These are phyloP conservation scores for Golovinomyces cichoracearum DNA, from an alignment of 2,329 filamentous ascomycete genomes.

Conservation along the genomic window DNA sequence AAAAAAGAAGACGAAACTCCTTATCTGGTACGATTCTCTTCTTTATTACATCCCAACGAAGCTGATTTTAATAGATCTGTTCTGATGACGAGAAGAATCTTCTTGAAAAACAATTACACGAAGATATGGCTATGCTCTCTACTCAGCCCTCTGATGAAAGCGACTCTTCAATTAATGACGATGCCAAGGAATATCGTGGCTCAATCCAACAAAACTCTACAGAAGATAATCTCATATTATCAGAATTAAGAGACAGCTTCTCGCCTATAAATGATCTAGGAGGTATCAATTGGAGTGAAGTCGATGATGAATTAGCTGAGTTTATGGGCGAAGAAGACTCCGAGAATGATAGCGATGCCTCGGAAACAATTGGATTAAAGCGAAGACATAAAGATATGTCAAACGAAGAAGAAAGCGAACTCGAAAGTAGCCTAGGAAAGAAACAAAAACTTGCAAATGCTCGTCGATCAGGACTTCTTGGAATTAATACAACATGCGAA, in stretches of 20 bases:
- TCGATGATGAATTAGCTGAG: conserved; percentile 49
- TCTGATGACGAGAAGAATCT: conserved; percentile 39
- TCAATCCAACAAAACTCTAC: conserved; percentile 18
- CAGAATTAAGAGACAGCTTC: conserved; percentile 20
- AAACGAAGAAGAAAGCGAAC: conserved; percentile 23
- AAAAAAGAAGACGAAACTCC: conserved; percentile 49
- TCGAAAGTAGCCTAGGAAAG: conserved; percentile 24
- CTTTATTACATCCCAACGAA: conserved; percentile 3
- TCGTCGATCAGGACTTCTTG: conserved; percentile 23
- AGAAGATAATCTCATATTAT: conserved; percentile 23
- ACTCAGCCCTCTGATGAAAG: conserved; percentile 15
- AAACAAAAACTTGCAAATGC: conserved; percentile 24
- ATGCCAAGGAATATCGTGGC: conserved; percentile 14
- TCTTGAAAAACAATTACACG: conserved; percentile 15
- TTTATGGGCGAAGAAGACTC: conserved; percentile 34
- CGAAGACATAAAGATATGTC: conserved; percentile 14
- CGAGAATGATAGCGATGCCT: conserved; percentile 16
- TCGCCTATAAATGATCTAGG: conserved; percentile 30
- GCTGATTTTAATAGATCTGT: conserved; percentile 22
- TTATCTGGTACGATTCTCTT: conserved; percentile 10
- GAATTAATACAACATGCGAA: conserved; percentile 19
- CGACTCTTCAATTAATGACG: conserved; percentile 18
- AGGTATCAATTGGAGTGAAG: conserved; percentile 33
- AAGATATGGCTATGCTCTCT: conserved; percentile 4
- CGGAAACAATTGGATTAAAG: conserved; percentile 4